phyloP scores from a whole-genome alignment of 2,329 filamentous ascomycete species.

The Clarireedia paspali region DNA sequence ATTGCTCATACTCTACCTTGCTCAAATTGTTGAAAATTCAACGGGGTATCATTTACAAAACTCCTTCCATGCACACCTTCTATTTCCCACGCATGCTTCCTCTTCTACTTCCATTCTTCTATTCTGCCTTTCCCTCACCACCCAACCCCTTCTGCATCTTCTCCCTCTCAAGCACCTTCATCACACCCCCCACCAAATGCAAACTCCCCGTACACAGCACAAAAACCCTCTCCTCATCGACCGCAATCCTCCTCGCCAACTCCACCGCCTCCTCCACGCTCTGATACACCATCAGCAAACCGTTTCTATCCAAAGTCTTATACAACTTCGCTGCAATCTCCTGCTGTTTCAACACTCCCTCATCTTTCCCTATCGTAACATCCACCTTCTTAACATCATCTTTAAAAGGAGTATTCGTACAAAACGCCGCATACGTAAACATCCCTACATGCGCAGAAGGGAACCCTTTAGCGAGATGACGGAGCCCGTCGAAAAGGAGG shows the following conservation, averaged over 20 bases:
- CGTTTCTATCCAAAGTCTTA: conserved; percentile 43
- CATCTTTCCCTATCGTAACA: neutral
- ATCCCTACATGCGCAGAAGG: conserved; percentile 28
- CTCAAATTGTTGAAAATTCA: neutral
- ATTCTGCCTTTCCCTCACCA: conserved; percentile 79
- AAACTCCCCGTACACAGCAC: conserved; percentile 76
- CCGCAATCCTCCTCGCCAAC: conserved; percentile 32
- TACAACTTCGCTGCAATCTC: conserved; percentile 55
- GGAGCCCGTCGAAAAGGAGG: conserved; percentile 39
- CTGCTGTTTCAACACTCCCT: conserved; percentile 57
- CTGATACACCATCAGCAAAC: conserved; percentile 44
- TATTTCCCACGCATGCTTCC: too few species aligned
- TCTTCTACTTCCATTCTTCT: conserved; percentile 50
- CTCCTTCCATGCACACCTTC: conserved; percentile 35
- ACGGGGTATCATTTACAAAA: conserved; percentile 30
- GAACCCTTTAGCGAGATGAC: neutral
- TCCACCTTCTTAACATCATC: neutral
- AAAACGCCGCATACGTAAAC: conserved; percentile 74
- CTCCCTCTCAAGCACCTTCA: conserved; percentile 52
- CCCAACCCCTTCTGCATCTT: neutral
- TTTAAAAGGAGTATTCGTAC: conserved; percentile 62
- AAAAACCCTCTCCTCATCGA: conserved; percentile 39
- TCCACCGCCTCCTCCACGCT: conserved; percentile 66
- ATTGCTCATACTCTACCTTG: neutral
- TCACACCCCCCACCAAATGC: conserved; percentile 72